Base-by-base conservation (phyloP, 192 early-diverging fungal genomes). In the Gorgonomyces haynaldii region DNA sequence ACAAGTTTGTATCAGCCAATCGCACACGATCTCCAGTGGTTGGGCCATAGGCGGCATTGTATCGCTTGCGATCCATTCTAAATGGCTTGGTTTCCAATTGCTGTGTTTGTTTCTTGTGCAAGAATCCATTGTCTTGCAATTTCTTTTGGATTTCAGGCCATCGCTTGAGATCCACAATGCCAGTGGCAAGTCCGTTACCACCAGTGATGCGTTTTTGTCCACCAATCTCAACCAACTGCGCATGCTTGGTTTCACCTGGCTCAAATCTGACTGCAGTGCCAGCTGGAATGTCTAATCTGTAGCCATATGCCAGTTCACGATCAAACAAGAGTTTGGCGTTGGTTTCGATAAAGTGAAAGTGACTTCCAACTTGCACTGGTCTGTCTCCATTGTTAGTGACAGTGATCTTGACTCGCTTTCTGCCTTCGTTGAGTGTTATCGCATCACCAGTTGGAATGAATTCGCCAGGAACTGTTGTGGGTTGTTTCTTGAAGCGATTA, bases 191-290 rank as follows among this genome's bases (percentile, higher is more conserved):
- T 7, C 64, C 63, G 52, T 94, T 98, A 24, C 94, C 94, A 45
- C 94, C 94, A 9, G 65, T 62, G 32, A 98, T 86, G 0, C 77
- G 50, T 46, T 76, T 66, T 32, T 78, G 69, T 23, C 94, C 94
- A 16, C 64, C 87, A 60, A 98, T 92, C 26, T 79, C 78, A 4
- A 88, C 81, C 19, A 91, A 69, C 6, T 82, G 69, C 6, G 92
- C 88, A 3, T 79, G 74, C 48, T 91, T 86, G 12, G 80, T 78
- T 56, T 95, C 94, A 6, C 93, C 93, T 0, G 94, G 94, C 64
- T 98, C 94, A 57, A 98, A 98, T 3, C 94, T 83, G 42, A 93
- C 79, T 6, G 91, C 89, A 0, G 90, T 86, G 26, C 94, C 94
- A 3, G 91, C 88, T 0, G 91, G 85, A 44, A 98, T 90, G 60